These are phyloP conservation scores for Blumeria graminis DNA, from an alignment of 2,329 filamentous ascomycete species.

Conservation along the genomic window DNA sequence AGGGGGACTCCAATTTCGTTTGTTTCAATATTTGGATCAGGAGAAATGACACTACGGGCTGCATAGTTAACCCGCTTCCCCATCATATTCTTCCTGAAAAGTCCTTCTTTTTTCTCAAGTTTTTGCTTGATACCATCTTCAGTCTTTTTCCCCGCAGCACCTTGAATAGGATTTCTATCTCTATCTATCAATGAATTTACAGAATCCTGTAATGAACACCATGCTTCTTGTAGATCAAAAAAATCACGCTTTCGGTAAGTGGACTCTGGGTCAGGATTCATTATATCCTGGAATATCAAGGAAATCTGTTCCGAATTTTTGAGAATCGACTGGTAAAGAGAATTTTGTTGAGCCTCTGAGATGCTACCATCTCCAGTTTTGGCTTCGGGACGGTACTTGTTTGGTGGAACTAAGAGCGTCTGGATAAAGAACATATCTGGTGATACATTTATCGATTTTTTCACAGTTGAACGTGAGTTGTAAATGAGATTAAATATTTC, in stretches of 20 bases:
- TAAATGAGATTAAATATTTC: constrained; percentile 73
- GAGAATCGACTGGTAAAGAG: constrained; percentile 65
- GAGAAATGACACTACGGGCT: constrained; percentile 90
- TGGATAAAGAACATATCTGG: constrained; percentile 90
- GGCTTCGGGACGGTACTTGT: constrained; percentile 72
- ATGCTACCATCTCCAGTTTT: constrained; percentile 59
- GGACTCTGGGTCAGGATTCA: constrained; percentile 6
- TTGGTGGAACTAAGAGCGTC: constrained; percentile 70
- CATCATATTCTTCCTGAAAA: constrained; percentile 99
- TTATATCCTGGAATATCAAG: constrained; percentile 47
- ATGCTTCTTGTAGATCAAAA: constrained; percentile 55
- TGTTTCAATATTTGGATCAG: constrained; percentile 94
- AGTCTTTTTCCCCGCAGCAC: constrained; percentile 50
- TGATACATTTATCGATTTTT: constrained; percentile 31
- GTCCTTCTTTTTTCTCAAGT: constrained; percentile 92
- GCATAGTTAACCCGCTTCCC: constrained; percentile 98
- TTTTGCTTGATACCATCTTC: constrained; percentile 95
- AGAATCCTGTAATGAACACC: constrained; percentile 61
- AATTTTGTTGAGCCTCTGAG: constrained; percentile 72
- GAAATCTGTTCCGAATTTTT: constrained; percentile 49
- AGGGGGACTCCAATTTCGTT: constrained; percentile 96
- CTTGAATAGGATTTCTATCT: constrained; percentile 62
- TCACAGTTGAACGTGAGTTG: constrained; percentile 37
- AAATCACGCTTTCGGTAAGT: constrained; percentile 32
- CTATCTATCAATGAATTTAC: constrained; percentile 88